A percentile compares a stretch with the other conserved stretches of the same genome.
Conservation (phyloP, 2,329 filamentous ascomycete species). For the Waltergamsia citrina region DNA sequence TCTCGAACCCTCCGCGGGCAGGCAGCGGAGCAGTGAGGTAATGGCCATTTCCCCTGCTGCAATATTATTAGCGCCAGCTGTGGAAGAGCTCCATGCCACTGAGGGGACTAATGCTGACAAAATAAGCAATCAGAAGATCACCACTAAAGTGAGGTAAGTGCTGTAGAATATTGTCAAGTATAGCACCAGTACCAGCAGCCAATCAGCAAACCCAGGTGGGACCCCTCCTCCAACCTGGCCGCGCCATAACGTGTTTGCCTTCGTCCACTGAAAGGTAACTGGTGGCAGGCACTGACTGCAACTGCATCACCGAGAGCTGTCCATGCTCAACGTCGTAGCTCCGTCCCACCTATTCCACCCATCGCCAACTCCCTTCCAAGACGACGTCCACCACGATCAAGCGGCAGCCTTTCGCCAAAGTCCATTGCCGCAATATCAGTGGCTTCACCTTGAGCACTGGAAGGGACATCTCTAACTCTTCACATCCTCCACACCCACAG, state of each 20-base stretch:
- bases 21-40: conserved; percentile 11
- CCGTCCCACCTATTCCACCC: conserved; percentile 12
- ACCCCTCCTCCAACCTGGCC: conserved; percentile 9
- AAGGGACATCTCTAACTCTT: conserved; percentile 5
- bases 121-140: too few species aligned
- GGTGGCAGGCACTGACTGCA: background rate
- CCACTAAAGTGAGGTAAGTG: too few species aligned
- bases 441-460: background rate
- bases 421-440: background rate
- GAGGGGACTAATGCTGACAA: too few species aligned
- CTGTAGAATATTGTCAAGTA: too few species aligned
- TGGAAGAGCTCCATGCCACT: too few species aligned
- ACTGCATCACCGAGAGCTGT: conserved; percentile 4
- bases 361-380: conserved; percentile 6
- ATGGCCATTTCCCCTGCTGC: too few species aligned
- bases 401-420: conserved; percentile 2
- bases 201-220: conserved; percentile 1
- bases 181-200: background rate
- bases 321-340: conserved; percentile 8
- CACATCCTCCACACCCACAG: conserved; percentile 5
- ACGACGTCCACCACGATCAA: conserved; percentile 10
- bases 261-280: conserved; percentile 11
- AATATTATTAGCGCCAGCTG: too few species aligned
- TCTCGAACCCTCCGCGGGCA: conserved; percentile 10
- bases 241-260: conserved; percentile 34